phyloP scores from a whole-genome alignment of 2,329 filamentous ascomycete species.

The Aciculosporium take region DNA sequence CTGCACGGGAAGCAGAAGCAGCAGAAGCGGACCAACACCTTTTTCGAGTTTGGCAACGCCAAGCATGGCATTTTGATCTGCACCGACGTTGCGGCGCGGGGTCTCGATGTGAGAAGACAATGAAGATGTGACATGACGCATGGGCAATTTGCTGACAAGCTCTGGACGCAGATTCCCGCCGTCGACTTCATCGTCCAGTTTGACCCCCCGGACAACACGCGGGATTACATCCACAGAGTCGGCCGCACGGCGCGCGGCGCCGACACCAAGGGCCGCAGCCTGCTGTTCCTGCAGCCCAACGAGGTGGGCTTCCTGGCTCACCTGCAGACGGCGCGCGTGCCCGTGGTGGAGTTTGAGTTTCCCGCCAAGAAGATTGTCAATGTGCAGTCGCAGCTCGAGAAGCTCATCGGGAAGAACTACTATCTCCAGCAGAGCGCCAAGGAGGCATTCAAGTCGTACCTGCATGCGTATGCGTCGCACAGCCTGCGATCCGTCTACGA shows the following conservation, averaged over 20 bases:
- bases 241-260: constrained; percentile 82
- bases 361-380: constrained; percentile 84
- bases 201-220: constrained; percentile 80
- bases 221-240: constrained; percentile 90
- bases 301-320: constrained; percentile 89
- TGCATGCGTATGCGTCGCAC: constrained; percentile 85
- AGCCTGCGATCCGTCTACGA: constrained; percentile 49
- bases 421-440: constrained; percentile 81
- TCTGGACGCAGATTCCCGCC: constrained; percentile 53
- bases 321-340: constrained; percentile 80
- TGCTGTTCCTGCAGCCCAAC: constrained; percentile 85
- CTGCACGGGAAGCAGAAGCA: constrained; percentile 96
- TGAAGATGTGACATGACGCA: neutral
- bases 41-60: constrained; percentile 79
- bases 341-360: constrained; percentile 92
- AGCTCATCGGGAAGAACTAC: constrained; percentile 88
- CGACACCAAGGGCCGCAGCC: constrained; percentile 68
- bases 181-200: constrained; percentile 97
- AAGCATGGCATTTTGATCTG: constrained; percentile 80
- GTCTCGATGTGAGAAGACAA: constrained; percentile 63
- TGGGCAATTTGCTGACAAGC: neutral
- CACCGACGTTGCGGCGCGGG: constrained; percentile 90
- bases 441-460: constrained; percentile 73
- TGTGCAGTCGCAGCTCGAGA: constrained; percentile 82
- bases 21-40: constrained; percentile 96